Percentiles rank a stretch among this genome's conserved stretches.
Conservation (phyloP, 2,329 filamentous ascomycete genomes). For the Clarireedia hainanense region DNA sequence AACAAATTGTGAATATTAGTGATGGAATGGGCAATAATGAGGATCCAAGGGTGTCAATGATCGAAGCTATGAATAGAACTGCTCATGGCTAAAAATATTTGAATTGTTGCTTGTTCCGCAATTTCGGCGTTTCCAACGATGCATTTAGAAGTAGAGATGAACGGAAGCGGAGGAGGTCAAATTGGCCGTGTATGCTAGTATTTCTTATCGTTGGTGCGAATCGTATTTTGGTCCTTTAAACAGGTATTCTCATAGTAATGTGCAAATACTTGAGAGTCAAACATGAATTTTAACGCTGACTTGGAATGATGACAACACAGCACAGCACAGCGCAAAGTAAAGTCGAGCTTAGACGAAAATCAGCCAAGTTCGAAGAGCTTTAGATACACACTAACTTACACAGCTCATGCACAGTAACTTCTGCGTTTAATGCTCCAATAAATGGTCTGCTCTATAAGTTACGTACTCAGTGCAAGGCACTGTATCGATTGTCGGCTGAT, state of each 20-base stretch:
- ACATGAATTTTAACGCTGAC: too few relatives aligned
- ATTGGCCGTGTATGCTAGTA: conserved; percentile 29
- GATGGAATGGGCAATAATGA: conserved; percentile 15
- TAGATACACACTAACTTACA: too few relatives aligned
- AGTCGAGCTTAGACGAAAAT: too few relatives aligned
- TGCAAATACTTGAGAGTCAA: neutral
- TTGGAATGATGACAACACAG: too few relatives aligned
- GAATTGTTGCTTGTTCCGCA: conserved; percentile 24
- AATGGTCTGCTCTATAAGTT: too few relatives aligned
- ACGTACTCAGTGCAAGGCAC: too few relatives aligned
- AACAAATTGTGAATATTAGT: conserved; percentile 24
- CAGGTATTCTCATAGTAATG: neutral
- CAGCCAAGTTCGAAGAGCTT: too few relatives aligned
- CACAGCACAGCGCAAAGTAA: too few relatives aligned
- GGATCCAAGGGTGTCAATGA: conserved; percentile 21
- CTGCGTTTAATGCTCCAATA: too few relatives aligned
- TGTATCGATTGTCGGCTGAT: too few relatives aligned
- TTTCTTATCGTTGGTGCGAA: conserved; percentile 25
- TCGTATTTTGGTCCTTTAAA: conserved; percentile 16
- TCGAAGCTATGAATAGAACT: conserved; percentile 15
- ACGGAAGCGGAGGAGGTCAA: conserved; percentile 22
- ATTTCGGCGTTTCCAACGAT: conserved; percentile 28
- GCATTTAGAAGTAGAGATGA: conserved; percentile 28
- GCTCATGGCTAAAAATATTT: conserved; percentile 25
- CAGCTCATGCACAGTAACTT: too few relatives aligned